Evolutionary conservation across 352 stramenopile species (phyloP), one percentile per base, ranked within the genome.

Genomic region (Phytophthora kernoviae): DNA sequence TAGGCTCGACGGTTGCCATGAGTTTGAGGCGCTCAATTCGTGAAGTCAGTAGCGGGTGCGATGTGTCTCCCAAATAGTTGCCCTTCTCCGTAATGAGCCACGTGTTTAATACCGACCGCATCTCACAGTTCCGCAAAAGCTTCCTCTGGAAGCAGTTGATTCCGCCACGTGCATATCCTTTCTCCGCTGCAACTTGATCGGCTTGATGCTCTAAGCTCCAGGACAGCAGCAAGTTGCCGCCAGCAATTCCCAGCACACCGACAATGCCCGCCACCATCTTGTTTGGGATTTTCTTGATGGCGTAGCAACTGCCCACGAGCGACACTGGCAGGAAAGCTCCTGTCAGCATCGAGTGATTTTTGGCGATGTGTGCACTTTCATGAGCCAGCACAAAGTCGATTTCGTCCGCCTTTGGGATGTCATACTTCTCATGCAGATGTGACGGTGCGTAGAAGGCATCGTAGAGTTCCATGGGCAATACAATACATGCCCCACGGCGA

Each of bases 321-420:
- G 84, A 89, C 14, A 80, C 26, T 6, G 83, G 86, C 15, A 93
- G 62, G 39, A 86, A 88, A 1, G 69, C 66, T 0, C 68, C 78
- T 7, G 79, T 90, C 49, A 83, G 71, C 39, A 94, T 70, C 45
- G 77, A 74, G 64, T 94, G 83, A 65, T 93, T 94, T 47, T 86
- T 84, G 34, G 84, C 84, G 34, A 95, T 90, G 58, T 95, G 84
- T 5, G 84, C 75, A 58, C 81, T 88, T 51, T 95, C 86, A 47
- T 93, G 86, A 5, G 86, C 86, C 4, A 95, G 61, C 12, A 93
- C 82, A 51, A 95, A 95, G 56, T 94, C 75, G 43, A 92, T 84
- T 61, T 95, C 86, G 46, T 93, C 80, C 21, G 72, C 73, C 45
- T 70, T 74, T 15, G 86, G 83, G 40, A 89, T 83, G 54, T 80